Evolutionary conservation across 108 stramenopile species (phyloP), one percentile per base, ranked within the genome.

Genomic region (Skeletonema menzelii): DNA sequence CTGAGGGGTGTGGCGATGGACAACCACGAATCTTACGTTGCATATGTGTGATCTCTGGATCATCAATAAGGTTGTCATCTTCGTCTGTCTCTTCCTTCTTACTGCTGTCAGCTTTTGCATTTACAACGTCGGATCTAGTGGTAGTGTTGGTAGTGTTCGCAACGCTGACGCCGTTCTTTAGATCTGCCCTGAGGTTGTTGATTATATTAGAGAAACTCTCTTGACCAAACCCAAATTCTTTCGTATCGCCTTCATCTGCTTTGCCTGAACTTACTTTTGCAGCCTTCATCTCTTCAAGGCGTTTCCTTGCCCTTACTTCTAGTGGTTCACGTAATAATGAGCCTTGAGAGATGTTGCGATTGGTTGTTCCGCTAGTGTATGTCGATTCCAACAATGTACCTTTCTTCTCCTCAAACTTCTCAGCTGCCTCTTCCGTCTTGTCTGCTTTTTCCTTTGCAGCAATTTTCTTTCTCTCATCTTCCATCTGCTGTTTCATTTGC

Each of bases 171-270:
- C 6, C 22, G 22, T 53, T 53, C 49, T 53, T 53, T 2, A 53
- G 49, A 22, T 53, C 49, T 22, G 49, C 20, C n/a, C 20, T 6
- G 22, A 53, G 49, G 22, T 22, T 53, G 22, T 53, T 53, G 22
- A 53, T 53, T 20, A 53, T 53, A 22, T 53, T 53, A 22, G 49
- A 53, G 49, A 53, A 53, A 53, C 49, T 53, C 8, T 53, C 49
- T 53, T 53, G 20, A 53, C 49, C 49, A 53, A 53, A 53, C 22
- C 49, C 49, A 53, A 24, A 53, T 22, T 53, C 49, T 22, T 20
- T 49, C 47, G 1, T 49, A 8, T 8, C 20, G 4, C 22, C 20
- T 20, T 8, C 47, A 15, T 20, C 5, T 22, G 20, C 47, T 49
- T 49, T 22, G 6, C 22, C 20, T 1, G 47, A 0, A 8, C 8